Base-by-base conservation (phyloP, 805 yeast genomes). In the Tetrapisispora pingtungensis region DNA sequence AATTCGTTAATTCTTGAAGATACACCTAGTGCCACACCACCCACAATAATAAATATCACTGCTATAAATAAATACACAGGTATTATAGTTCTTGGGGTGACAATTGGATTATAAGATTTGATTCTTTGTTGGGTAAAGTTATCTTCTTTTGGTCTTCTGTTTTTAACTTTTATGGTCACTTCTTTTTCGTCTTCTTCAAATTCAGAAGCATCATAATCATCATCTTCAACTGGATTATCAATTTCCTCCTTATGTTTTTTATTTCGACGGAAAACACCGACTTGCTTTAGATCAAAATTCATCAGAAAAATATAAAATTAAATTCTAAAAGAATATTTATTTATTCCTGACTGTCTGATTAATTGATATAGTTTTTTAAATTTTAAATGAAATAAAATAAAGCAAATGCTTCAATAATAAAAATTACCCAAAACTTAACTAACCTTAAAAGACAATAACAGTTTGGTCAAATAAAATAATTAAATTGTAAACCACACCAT, bases 51-150 rank as follows among this genome's bases (percentile, higher is more conserved):
- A 60, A 88, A 84, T 13, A 93, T 72, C n/a, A 82, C 71, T 1
- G 94, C 87, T 36, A 89, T 68, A 13, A 78, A 47, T 36, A 88
- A 67, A 53, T 89, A 77, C 45, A 90, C 67, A 7, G 96, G 96
- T 42, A 90, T 74, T 41, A 90, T 95, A 26, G 93, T 78, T 55
- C 78, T 81, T 6, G 97, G 96, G 1, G 96, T 88, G 53, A 89
- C 74, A 48, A 93, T 85, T 1, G 97, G 97, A 44, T 77, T 78
- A 60, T 75, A 65, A 18, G 80, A 71, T 43, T 71, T 73, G 36
- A 77, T 58, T 47, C 76, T 61, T 52, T 77, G 83, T 56, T 84
- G 94, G 46, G 89, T 73, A 58, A 84, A 84, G 15, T 81, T 81
- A 32, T 85, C 83, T 62, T 75, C 81, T 40, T 77, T 78, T 13